These are phyloP conservation scores for Debaryomycetaceae sp. DNA, from an alignment of 1,139 yeast genomes.

Conservation along the genomic window DNA sequence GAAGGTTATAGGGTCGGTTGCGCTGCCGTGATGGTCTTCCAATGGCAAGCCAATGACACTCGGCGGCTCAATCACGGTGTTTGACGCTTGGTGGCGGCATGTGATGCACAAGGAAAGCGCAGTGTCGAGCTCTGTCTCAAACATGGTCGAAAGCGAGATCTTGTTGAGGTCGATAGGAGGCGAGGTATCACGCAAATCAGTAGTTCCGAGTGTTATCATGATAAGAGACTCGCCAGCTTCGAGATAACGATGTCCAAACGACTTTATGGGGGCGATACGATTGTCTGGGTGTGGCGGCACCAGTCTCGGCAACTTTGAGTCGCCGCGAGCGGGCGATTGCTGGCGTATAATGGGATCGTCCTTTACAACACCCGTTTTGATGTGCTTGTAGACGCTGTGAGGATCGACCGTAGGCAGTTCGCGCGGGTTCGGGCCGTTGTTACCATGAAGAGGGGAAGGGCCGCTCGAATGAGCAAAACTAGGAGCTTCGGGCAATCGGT, in stretches of 20 bases:
- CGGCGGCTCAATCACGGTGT: slow-evolving; percentile 48
- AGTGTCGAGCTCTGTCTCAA: slow-evolving; percentile 76
- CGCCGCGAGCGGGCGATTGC: not conserved
- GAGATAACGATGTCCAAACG: slow-evolving; percentile 78
- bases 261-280: slow-evolving; percentile 48
- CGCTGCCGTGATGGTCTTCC: slow-evolving; percentile 65
- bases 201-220: slow-evolving; percentile 75
- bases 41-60: slow-evolving; percentile 70
- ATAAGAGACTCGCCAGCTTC: slow-evolving; percentile 55
- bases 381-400: slow-evolving; percentile 31
- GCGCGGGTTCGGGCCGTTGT: slow-evolving; percentile 11
- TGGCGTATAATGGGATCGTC: too few relatives aligned
- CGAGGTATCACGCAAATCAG: slow-evolving; percentile 54
- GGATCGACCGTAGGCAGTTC: not conserved
- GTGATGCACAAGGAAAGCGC: slow-evolving; percentile 72
- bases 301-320: not conserved
- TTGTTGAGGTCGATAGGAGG: slow-evolving; percentile 63
- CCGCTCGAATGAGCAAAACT: slow-evolving; percentile 4
- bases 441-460: not conserved
- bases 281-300: slow-evolving; percentile 6
- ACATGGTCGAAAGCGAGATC: slow-evolving; percentile 65
- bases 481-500: slow-evolving; percentile 30
- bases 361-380: slow-evolving; percentile 21
- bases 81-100: slow-evolving; percentile 33
- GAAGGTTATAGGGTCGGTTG: slow-evolving; percentile 77